Conservation (phyloP, 495 filamentous ascomycete species). For the Thermothielavioides terrestris region DNA sequence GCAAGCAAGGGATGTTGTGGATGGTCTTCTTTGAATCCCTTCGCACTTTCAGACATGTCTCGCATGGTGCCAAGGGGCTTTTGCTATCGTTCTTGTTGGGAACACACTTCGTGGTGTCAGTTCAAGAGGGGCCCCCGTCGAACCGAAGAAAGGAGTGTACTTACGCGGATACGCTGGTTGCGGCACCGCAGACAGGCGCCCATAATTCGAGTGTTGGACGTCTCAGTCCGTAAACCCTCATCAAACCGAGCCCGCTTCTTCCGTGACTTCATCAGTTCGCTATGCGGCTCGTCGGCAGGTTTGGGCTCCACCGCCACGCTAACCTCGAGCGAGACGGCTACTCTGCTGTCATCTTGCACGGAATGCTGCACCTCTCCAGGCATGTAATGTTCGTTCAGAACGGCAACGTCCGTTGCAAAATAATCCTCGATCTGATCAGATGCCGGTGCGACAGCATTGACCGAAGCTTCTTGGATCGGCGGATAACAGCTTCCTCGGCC, state of each 20-base stretch:
- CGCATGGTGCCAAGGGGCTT: slow-evolving; percentile 25
- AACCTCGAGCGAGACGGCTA: too few relatives aligned
- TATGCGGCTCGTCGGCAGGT: not conserved
- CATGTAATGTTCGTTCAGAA: too few relatives aligned
- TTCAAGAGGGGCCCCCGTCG: not conserved
- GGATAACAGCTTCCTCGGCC: too few relatives aligned
- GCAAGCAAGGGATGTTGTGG: slow-evolving; percentile 33
- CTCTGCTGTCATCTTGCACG: too few relatives aligned
- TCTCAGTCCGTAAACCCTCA: slow-evolving; percentile 20
- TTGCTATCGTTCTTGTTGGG: slow-evolving; percentile 21
- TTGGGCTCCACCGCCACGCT: too few relatives aligned
- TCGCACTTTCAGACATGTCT: slow-evolving; percentile 28
- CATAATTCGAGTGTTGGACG: slow-evolving; percentile 28
- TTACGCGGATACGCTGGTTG: slow-evolving; percentile 35
- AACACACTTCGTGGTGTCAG: slow-evolving; percentile 10
- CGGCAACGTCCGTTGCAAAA: too few relatives aligned
- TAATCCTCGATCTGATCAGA: too few relatives aligned
- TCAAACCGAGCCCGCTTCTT: slow-evolving; percentile 12
- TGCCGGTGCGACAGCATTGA: too few relatives aligned
- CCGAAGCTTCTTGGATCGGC: too few relatives aligned
- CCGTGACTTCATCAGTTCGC: too few relatives aligned
- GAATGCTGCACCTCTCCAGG: too few relatives aligned
- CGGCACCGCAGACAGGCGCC: slow-evolving; percentile 40
- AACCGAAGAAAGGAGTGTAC: slow-evolving; percentile 5
- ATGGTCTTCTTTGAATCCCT: slow-evolving; percentile 37